Conservation (phyloP, 1,284 basidiomycete species). For the Cryptococcus sp. region DNA sequence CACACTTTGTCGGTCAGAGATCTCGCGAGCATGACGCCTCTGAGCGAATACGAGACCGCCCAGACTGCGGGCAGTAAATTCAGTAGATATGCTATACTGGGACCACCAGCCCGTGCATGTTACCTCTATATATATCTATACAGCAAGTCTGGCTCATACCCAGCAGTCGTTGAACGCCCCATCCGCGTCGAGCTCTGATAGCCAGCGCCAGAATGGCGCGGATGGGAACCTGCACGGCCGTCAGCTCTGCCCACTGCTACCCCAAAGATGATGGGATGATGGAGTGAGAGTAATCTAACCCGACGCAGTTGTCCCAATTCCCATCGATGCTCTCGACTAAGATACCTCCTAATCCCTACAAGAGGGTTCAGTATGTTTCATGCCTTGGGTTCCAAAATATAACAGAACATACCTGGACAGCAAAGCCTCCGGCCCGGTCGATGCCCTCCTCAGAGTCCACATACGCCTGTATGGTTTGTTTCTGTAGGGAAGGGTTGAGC, state of each 20-base stretch:
- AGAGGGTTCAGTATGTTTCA: neutral
- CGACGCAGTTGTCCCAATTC: slow-evolving; percentile 88
- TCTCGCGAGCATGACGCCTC: too few species aligned
- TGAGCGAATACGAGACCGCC: too few species aligned
- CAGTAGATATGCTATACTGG: too few species aligned
- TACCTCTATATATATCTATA: neutral
- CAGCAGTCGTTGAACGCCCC: slow-evolving; percentile 46
- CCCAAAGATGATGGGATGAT: neutral
- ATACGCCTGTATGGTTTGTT: slow-evolving; percentile 69
- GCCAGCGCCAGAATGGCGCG: slow-evolving; percentile 48
- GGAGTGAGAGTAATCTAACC: slow-evolving; percentile 42
- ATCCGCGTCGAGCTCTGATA: slow-evolving; percentile 43
- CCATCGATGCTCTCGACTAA: slow-evolving; percentile 82
- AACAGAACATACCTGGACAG: slow-evolving; percentile 66
- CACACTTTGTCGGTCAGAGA: too few species aligned
- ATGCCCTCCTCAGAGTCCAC: slow-evolving; percentile 83
- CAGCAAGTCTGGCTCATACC: slow-evolving; percentile 6
- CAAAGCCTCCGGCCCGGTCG: slow-evolving; percentile 91
- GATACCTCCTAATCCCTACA: slow-evolving; percentile 72
- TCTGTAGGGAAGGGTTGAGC: slow-evolving; percentile 13
- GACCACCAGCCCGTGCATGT: neutral
- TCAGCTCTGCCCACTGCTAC: neutral
- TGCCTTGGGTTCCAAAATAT: neutral
- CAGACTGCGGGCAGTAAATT: too few species aligned
- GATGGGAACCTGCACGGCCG: slow-evolving; percentile 37